These are phyloP conservation scores for Pelargonium australe DNA, from an alignment of 441 rosid species.

Conservation along the genomic window DNA sequence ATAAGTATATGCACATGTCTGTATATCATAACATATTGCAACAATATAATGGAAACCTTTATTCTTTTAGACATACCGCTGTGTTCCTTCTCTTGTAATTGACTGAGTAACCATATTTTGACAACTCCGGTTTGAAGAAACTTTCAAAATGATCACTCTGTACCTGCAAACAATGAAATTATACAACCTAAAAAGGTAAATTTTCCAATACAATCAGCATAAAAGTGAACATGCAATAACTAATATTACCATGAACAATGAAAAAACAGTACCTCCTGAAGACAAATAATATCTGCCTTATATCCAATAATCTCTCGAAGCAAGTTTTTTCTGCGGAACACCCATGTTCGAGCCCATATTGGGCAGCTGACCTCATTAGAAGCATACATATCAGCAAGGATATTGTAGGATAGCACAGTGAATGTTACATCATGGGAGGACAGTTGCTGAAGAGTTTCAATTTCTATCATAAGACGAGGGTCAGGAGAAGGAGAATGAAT, in stretches of 20 bases:
- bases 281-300: slow-evolving; percentile 91
- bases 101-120: slow-evolving; percentile 94
- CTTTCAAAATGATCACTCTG: slow-evolving; percentile 93
- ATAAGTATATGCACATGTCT: neutral
- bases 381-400: slow-evolving; percentile 76
- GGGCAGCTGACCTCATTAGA: slow-evolving; percentile 86
- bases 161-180: slow-evolving; percentile 45
- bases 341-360: slow-evolving; percentile 98
- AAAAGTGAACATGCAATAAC: no score
- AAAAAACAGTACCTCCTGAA: slow-evolving; percentile 68
- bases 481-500: no score
- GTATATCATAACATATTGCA: neutral
- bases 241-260: no score
- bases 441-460: no score
- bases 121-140: slow-evolving; percentile 84
- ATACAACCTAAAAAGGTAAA: neutral
- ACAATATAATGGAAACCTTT: neutral
- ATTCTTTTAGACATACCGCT: slow-evolving; percentile 12
- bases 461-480: no score
- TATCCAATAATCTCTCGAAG: slow-evolving; percentile 93
- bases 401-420: slow-evolving; percentile 91
- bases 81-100: slow-evolving; percentile 61
- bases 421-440: slow-evolving; percentile 23
- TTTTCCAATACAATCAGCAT: neutral
- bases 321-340: slow-evolving; percentile 87